A percentile compares a stretch with the other conserved stretches of the same genome.
Conservation (phyloP, 2,329 filamentous ascomycete species). For the Phaeophleospora eucalypticola region DNA sequence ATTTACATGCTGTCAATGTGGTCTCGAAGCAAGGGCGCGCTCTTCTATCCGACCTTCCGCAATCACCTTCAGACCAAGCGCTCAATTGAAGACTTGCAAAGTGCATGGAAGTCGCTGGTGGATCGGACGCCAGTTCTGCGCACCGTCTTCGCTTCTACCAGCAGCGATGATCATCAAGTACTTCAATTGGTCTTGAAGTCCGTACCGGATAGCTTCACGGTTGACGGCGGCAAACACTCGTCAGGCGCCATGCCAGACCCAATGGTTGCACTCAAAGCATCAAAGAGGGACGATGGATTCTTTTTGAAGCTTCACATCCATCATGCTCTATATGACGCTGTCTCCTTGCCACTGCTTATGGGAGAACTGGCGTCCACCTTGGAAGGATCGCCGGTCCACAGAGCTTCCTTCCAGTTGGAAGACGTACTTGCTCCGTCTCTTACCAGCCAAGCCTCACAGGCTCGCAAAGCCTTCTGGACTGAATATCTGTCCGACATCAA, state of each 20-base stretch:
- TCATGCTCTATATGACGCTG: conserved; percentile 82
- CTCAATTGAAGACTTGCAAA: conserved; percentile 41
- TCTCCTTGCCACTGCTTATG: conserved; percentile 67
- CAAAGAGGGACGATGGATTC: conserved; percentile 14
- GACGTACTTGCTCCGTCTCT: conserved; percentile 40
- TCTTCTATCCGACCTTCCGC: conserved; percentile 72
- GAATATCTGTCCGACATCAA: conserved; percentile 40
- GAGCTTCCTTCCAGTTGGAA: conserved; percentile 31
- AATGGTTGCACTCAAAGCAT: conserved; percentile 22
- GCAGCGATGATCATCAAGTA: conserved; percentile 23
- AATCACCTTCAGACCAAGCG: conserved; percentile 50
- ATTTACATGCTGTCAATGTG: conserved; percentile 75
- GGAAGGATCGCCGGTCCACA: conserved; percentile 12
- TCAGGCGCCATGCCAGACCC: conserved; percentile 9
- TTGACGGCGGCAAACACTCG: conserved; percentile 7
- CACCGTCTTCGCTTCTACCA: conserved; percentile 58
- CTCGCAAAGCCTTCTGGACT: conserved; percentile 48
- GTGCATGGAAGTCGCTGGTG: conserved; percentile 61
- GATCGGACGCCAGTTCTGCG: conserved; percentile 60
- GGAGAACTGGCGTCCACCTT: conserved; percentile 44
- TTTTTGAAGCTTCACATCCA: conserved; percentile 58
- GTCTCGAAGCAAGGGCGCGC: conserved; percentile 60
- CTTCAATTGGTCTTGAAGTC: conserved; percentile 56
- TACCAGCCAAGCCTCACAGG: neutral
- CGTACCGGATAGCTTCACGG: conserved; percentile 32